phyloP scores from a whole-genome alignment of 1,284 basidiomycete genomes.

The Malassezia brasiliensis region DNA sequence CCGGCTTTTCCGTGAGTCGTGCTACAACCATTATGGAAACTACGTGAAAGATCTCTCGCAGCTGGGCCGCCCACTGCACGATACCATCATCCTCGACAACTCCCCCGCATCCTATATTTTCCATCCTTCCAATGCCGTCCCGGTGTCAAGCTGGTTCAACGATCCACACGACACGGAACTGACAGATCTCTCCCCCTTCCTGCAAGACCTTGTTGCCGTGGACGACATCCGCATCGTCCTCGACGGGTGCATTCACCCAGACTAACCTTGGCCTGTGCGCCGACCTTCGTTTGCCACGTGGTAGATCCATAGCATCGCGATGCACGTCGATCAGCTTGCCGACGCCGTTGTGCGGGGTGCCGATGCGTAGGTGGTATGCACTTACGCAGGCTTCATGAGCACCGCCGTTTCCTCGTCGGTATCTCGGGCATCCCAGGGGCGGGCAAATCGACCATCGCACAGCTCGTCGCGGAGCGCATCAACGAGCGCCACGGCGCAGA shows the following conservation, averaged over 20 bases:
- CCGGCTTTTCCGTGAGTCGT: conserved; percentile 91
- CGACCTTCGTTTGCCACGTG: conserved; percentile 7
- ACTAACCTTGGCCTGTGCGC: conserved; percentile 13
- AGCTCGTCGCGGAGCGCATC: conserved; percentile 49
- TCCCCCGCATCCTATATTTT: conserved; percentile 98
- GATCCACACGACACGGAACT: conserved; percentile 71
- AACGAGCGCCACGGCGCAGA: not conserved
- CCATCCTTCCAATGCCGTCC: conserved; percentile 97
- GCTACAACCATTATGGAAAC: conserved; percentile 97
- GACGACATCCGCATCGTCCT: conserved; percentile 87
- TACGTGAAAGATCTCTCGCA: conserved; percentile 99
- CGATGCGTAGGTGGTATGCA: not conserved
- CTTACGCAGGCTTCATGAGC: not conserved
- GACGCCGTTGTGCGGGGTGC: not conserved
- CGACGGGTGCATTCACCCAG: conserved; percentile 51
- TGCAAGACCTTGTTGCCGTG: conserved; percentile 72
- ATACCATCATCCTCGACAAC: conserved; percentile 96
- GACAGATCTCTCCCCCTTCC: conserved; percentile 86
- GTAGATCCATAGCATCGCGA: not conserved
- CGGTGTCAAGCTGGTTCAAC: conserved; percentile 98
- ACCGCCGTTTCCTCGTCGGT: conserved; percentile 57
- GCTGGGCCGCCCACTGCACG: conserved; percentile 78
- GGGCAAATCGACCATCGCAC: conserved; percentile 67
- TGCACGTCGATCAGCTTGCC: not conserved
- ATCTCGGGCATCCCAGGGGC: conserved; percentile 70